Conservation (phyloP, 2,329 filamentous ascomycete genomes). For the Colletotrichum euphorbiae region DNA sequence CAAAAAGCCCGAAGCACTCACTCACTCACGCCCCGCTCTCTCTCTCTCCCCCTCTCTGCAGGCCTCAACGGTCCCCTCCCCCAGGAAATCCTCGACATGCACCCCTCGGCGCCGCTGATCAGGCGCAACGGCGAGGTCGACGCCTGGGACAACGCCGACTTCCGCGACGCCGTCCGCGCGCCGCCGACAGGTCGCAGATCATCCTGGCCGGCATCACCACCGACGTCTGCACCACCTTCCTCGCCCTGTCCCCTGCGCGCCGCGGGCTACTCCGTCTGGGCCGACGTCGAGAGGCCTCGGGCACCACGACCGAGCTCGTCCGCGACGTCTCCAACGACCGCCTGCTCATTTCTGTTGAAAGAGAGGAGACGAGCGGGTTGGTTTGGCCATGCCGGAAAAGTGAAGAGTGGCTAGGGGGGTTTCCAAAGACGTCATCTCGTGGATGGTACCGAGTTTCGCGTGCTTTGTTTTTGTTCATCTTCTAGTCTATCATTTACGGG, state of each 20-base stretch:
- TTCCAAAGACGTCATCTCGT: too few relatives aligned
- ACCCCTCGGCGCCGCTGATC: conserved; percentile 75
- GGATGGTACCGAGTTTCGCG: too few relatives aligned
- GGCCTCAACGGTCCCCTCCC: conserved; percentile 79
- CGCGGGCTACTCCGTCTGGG: conserved; percentile 79
- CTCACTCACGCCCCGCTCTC: too few relatives aligned
- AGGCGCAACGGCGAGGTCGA: conserved; percentile 78
- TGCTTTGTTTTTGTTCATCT: too few relatives aligned
- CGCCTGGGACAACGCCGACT: conserved; percentile 80
- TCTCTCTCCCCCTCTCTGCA: conserved; percentile 37
- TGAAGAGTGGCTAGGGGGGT: not conserved
- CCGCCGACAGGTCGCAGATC: conserved; percentile 75
- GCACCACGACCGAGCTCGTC: conserved; percentile 71
- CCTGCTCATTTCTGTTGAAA: too few relatives aligned
- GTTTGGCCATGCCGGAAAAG: too few relatives aligned
- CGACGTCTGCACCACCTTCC: conserved; percentile 81
- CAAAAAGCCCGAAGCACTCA: not conserved
- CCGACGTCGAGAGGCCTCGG: conserved; percentile 80
- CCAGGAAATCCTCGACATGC: conserved; percentile 75
- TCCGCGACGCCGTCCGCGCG: conserved; percentile 72
- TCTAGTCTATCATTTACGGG: too few relatives aligned
- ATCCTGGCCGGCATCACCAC: conserved; percentile 80
- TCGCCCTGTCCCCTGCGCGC: conserved; percentile 78
- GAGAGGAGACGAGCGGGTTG: too few relatives aligned
- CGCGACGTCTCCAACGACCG: conserved; percentile 74